Base-by-base conservation (phyloP, 257 asterid species). In the Fraxinus pennsylvanica region DNA sequence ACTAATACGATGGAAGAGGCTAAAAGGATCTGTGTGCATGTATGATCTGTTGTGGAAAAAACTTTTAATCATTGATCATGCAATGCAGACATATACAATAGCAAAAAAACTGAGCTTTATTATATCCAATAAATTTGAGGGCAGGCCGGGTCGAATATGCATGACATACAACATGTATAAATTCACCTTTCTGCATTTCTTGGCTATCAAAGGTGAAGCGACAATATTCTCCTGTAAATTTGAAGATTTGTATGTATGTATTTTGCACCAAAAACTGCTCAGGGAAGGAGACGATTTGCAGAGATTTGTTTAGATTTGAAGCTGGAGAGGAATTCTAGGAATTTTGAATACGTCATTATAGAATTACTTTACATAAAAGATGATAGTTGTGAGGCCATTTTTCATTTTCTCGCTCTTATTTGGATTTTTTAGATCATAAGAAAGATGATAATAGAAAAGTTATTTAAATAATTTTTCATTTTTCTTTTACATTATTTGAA, bases 1-100 rank as follows among this genome's bases (percentile, higher is more conserved):
- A 93, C 79, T 15, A 96, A 87, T 77, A 97, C 97, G 19, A 93
- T 81, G 57, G 92, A 91, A 1, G 97, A 90, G 50, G 93, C 96
- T 2, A 91, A 66, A 1, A 92, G 67, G 89, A 95, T 89, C 84
- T 91, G 88, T 6, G 87, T 77, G 57, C 74, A 87, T 1, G 92
- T 86, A 3, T 63, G 12, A 3, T 63, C 69, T 63, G 36, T 12
- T 13, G 15, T 63, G 69, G 69, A 63, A 63, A 25, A 25, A 25
- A 2, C 17, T 27, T 63, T 27, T 63, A 63, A 63, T 63, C 69
- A 63, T 12, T 63, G 36, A 27, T 63, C 69, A 63, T 63, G 33
- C 36, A 27, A 63, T 63, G 69, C 69, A 63, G 15, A 2, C 29
- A 27, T 63, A 27, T 63, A 27, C 30, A 59, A 52, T 6, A 17